Percentiles rank a stretch among this genome's conserved stretches.
These are phyloP conservation scores for Typha latifolia DNA, from an alignment of 176 grass and related monocot species.

Conservation along the genomic window DNA sequence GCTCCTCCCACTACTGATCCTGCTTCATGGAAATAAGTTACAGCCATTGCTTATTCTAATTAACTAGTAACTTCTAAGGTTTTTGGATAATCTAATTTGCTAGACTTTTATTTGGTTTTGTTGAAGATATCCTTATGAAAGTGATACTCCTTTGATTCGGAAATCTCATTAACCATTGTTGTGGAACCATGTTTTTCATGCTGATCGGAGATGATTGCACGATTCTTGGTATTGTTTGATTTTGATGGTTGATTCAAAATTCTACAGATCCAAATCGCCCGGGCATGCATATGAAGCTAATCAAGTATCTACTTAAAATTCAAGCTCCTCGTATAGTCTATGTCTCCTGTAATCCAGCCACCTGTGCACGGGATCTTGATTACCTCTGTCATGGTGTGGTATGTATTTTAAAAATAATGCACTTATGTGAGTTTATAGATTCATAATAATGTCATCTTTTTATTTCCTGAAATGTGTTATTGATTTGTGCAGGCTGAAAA, in stretches of 20 bases:
- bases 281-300: slow-evolving; percentile 95
- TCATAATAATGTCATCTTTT: not conserved
- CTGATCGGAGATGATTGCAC: not conserved
- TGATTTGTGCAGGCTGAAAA: slow-evolving; percentile 31
- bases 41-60: too few species aligned
- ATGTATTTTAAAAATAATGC: slow-evolving; percentile 2
- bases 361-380: slow-evolving; percentile 80
- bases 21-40: too few species aligned
- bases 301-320: slow-evolving; percentile 83
- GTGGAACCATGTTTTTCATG: slow-evolving; percentile 8
- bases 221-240: not conserved
- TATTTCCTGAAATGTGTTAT: not conserved
- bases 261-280: slow-evolving; percentile 91
- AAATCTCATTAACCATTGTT: not conserved
- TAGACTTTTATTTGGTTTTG: not conserved
- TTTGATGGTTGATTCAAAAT: slow-evolving; percentile 1
- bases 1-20: too few species aligned
- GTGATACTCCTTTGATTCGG: not conserved
- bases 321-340: slow-evolving; percentile 71
- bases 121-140: not conserved
- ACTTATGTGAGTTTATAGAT: not conserved
- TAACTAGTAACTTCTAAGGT: too few species aligned
- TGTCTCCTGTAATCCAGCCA: slow-evolving; percentile 85
- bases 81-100: too few species aligned
- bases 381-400: slow-evolving; percentile 93